Evolutionary conservation across 495 filamentous ascomycete species (phyloP), one percentile per base, ranked within the genome.

Genomic region (Aspergillus sparsus): DNA sequence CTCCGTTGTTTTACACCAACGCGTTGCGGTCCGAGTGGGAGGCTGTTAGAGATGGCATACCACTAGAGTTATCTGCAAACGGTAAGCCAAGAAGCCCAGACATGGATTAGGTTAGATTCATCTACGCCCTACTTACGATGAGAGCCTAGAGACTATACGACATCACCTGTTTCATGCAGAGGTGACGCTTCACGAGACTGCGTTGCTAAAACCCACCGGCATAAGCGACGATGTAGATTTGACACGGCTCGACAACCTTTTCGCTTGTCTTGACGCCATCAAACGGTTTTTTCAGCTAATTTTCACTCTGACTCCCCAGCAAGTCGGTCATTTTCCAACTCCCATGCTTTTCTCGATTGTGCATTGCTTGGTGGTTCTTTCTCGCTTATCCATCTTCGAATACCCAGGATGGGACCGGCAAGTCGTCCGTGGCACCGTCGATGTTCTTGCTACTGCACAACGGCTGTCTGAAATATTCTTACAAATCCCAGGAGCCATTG

Each of bases 321-420:
- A 5, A 21, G 37, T 9, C 58, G 35, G 6, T 66, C 57, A 37
- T 12, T 58, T 7, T 57, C 39, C 16, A 32, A 64, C 6, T 34
- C 63, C 0, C 4, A 27, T 53, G 5, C 34, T 65, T 12, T 56
- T 61, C 37, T 58, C 62, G 21, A n/a, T 58, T 1, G 50, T 58
- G 6, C 66, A 61, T 10, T 66, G 54, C 41, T 13, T 68, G 7
- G 42, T 66, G 1, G 37, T 55, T 0, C 57, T 68, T 5, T 63
- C 56, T 31, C 58, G 60, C 0, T 53, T 68, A 0, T 63, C 66
- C 3, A 66, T 61, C 11, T 53, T 68, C 39, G 60, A 68, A 10
- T 60, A 64, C 49, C 61, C 66, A 1, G 60, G 56, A 6, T 68
- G 66, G 66, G 63, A 68, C 35, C 37, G 33, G 13, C 52, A 34